Evolutionary conservation across 1,284 basidiomycete species (phyloP).

Genomic region (Coniferiporia weirii): DNA sequence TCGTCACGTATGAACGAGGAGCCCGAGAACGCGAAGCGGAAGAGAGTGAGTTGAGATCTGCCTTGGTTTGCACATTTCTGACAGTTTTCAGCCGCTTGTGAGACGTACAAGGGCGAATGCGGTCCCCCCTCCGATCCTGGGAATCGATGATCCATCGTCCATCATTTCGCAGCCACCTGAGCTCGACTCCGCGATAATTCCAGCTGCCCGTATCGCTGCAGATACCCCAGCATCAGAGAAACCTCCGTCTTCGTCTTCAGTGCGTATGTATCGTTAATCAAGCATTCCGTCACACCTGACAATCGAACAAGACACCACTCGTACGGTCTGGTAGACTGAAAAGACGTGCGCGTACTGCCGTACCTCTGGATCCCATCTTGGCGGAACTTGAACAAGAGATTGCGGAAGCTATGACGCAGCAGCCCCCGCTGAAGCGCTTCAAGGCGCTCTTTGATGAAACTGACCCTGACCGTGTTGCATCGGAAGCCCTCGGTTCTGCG

Average conservation of each 20-base stretch:
- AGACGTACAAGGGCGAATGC: slow-evolving; percentile 22
- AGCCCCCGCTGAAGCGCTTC: slow-evolving; percentile 63
- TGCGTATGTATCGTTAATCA: neutral
- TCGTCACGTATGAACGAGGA: slow-evolving; percentile 1
- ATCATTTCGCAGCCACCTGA: slow-evolving; percentile 12
- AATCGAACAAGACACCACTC: neutral
- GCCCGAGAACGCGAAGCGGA: neutral
- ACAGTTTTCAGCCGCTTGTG: slow-evolving; percentile 22
- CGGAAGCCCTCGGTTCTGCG: neutral
- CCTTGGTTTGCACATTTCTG: neutral
- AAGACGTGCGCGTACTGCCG: slow-evolving; percentile 13
- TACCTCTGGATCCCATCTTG: slow-evolving; percentile 7
- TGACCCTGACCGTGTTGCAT: slow-evolving; percentile 40
- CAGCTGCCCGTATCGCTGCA: slow-evolving; percentile 4
- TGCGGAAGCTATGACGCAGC: slow-evolving; percentile 24
- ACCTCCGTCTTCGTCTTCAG: slow-evolving; percentile 27
- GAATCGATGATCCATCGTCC: slow-evolving; percentile 24
- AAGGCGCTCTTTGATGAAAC: slow-evolving; percentile 65
- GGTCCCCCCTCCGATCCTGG: slow-evolving; percentile 19
- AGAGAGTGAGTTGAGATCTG: neutral
- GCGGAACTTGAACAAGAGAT: slow-evolving; percentile 16
- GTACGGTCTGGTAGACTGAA: slow-evolving; percentile 10
- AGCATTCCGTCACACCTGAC: neutral
- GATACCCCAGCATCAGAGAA: slow-evolving; percentile 6
- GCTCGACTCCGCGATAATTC: neutral